These are phyloP conservation scores for Fusarium udum DNA, from an alignment of 2,329 filamentous ascomycete species.

Conservation along the genomic window DNA sequence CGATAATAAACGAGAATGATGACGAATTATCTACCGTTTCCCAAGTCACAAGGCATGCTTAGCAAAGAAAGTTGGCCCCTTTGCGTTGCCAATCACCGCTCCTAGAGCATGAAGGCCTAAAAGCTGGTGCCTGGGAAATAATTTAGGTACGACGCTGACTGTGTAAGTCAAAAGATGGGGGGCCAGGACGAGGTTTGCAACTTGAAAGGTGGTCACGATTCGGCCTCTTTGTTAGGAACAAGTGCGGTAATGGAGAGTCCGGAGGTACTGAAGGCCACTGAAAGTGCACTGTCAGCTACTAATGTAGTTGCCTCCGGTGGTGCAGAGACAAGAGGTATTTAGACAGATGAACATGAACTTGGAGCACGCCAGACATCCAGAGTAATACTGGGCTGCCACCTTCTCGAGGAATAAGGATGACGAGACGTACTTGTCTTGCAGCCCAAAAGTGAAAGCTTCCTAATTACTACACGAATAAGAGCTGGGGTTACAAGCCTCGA, in stretches of 20 bases:
- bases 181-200: neutral
- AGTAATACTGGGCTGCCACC: constrained; percentile 18
- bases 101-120: constrained; percentile 21
- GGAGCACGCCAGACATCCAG: neutral
- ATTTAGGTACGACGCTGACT: constrained; percentile 30
- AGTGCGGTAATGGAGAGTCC: neutral
- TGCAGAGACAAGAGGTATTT: neutral
- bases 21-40: constrained; percentile 26
- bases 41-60: constrained; percentile 30
- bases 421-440: constrained; percentile 11
- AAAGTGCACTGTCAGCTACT: neutral
- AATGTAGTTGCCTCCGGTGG: neutral
- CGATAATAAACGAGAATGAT: constrained; percentile 22
- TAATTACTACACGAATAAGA: constrained; percentile 31
- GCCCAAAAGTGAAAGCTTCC: constrained; percentile 20
- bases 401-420: constrained; percentile 7
- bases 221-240: neutral
- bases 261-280: neutral
- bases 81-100: constrained; percentile 31
- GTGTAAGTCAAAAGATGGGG: constrained; percentile 34
- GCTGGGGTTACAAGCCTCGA: constrained; percentile 14
- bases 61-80: constrained; percentile 16
- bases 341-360: neutral
- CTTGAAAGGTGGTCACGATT: neutral
- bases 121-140: constrained; percentile 31